A percentile compares a stretch with the other conserved stretches of the same genome.
Conservation (phyloP, 352 stramenopile species). For the Globisporangium paddicum region DNA sequence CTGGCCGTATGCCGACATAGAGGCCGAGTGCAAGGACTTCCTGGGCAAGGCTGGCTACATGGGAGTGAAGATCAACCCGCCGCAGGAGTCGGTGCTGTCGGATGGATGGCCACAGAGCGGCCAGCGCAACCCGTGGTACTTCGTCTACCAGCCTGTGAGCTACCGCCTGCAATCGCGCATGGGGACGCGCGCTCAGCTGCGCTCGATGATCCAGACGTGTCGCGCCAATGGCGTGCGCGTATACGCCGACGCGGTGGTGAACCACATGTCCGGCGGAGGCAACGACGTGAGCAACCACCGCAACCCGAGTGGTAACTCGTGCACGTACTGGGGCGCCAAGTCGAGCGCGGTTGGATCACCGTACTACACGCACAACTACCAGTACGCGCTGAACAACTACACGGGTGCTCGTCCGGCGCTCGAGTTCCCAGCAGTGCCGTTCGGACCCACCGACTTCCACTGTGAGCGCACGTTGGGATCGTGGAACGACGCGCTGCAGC, state of each 20-base stretch:
- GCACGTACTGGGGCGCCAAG: slow-evolving; percentile 30
- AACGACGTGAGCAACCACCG: slow-evolving; percentile 46
- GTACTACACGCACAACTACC: slow-evolving; percentile 38
- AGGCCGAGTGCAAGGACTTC: slow-evolving; percentile 52
- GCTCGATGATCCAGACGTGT: slow-evolving; percentile 64
- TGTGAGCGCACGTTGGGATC: neutral
- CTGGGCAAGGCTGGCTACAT: slow-evolving; percentile 64
- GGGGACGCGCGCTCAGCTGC: slow-evolving; percentile 39
- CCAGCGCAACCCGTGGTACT: slow-evolving; percentile 66
- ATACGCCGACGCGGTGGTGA: slow-evolving; percentile 57
- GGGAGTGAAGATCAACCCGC: slow-evolving; percentile 65
- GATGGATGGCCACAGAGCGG: slow-evolving; percentile 31
- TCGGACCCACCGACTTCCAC: slow-evolving; percentile 26
- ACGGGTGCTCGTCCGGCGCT: slow-evolving; percentile 38
- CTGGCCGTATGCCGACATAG: slow-evolving; percentile 63
- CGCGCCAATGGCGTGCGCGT: slow-evolving; percentile 54
- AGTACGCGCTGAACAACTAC: slow-evolving; percentile 35
- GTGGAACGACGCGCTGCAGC: neutral
- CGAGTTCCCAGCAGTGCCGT: slow-evolving; percentile 62
- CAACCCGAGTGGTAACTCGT: slow-evolving; percentile 13
- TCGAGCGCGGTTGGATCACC: slow-evolving; percentile 32
- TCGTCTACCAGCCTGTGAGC: slow-evolving; percentile 61
- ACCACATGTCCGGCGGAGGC: slow-evolving; percentile 45
- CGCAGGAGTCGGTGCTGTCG: slow-evolving; percentile 50
- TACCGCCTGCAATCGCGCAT: slow-evolving; percentile 58